These are phyloP conservation scores for Alternaria metachromatica DNA, from an alignment of 2,329 filamentous ascomycete species.

Conservation along the genomic window DNA sequence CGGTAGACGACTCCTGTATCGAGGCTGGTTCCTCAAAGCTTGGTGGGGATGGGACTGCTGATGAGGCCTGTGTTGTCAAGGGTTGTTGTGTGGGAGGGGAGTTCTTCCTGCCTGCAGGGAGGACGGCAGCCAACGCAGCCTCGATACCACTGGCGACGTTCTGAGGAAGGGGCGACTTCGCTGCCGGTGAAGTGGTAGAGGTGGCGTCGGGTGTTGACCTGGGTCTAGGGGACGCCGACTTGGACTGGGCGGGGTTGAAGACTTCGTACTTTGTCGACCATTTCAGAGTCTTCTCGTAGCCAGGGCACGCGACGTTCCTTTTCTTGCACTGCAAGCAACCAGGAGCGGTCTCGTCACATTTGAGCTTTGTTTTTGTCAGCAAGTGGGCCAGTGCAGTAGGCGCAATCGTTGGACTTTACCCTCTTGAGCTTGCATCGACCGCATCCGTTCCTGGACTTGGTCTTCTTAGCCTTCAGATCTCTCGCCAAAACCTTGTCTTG, in stretches of 20 bases:
- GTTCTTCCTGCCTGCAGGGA: conserved; percentile 39
- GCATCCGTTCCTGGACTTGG: conserved; percentile 46
- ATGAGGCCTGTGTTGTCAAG: conserved; percentile 23
- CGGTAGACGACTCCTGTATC: conserved; percentile 31
- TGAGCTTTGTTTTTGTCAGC: conserved; percentile 44
- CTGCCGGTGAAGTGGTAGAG: conserved; percentile 9
- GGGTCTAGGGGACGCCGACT: conserved; percentile 24
- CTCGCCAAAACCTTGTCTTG: conserved; percentile 33
- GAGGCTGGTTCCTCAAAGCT: conserved; percentile 26
- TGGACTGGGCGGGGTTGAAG: conserved; percentile 44
- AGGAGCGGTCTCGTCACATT: conserved; percentile 55
- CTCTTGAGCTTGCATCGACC: conserved; percentile 46
- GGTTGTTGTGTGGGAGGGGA: conserved; percentile 15
- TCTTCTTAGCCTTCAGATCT: conserved; percentile 43
- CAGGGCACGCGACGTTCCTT: conserved; percentile 53
- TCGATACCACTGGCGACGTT: conserved; percentile 45
- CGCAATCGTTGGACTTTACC: conserved; percentile 22
- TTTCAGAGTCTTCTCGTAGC: conserved; percentile 55
- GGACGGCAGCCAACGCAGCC: conserved; percentile 43
- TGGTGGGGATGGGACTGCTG: conserved; percentile 25
- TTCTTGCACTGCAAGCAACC: conserved; percentile 54
- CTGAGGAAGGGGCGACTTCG: conserved; percentile 27
- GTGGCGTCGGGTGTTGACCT: conserved; percentile 13
- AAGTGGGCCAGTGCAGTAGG: not conserved
- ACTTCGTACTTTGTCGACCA: conserved; percentile 60